Conservation (phyloP, 2,329 filamentous ascomycete species). For the Aspergillus transmontanensis region DNA sequence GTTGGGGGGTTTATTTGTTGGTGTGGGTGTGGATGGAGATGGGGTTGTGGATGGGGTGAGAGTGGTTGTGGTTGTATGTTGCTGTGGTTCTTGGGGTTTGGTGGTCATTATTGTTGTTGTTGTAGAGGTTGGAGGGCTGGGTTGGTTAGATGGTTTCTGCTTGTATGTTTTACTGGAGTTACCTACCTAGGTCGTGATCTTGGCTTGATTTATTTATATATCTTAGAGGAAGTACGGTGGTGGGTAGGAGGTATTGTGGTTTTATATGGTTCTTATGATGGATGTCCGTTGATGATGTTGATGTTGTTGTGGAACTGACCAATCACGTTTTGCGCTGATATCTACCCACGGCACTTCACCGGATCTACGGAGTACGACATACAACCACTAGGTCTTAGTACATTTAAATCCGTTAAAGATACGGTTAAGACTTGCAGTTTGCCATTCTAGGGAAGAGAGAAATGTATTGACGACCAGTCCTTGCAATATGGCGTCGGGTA, state of each 20-base stretch:
- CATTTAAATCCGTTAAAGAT: not conserved
- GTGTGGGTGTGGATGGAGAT: slow-evolving; percentile 4
- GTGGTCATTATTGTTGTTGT: not conserved
- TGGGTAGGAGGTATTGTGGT: not conserved
- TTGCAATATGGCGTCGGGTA: not conserved
- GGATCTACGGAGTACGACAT: not conserved
- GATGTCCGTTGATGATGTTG: not conserved
- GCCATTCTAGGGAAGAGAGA: not conserved
- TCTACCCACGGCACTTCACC: not conserved
- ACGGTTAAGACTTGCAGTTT: not conserved
- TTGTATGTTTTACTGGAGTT: not conserved
- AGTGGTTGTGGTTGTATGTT: not conserved
- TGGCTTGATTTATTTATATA: not conserved
- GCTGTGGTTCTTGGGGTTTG: not conserved
- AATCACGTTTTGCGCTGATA: not conserved
- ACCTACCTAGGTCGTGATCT: not conserved
- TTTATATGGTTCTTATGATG: slow-evolving; percentile 27
- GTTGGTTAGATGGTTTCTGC: not conserved
- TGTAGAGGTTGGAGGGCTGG: not conserved
- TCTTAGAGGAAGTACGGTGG: not conserved
- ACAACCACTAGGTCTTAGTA: not conserved
- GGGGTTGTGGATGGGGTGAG: not conserved
- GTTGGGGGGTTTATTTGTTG: slow-evolving; percentile 13
- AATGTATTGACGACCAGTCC: not conserved
- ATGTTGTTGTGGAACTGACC: slow-evolving; percentile 12